phyloP scores from a whole-genome alignment of 2,329 filamentous ascomycete species.

The Fusarium sp. region DNA sequence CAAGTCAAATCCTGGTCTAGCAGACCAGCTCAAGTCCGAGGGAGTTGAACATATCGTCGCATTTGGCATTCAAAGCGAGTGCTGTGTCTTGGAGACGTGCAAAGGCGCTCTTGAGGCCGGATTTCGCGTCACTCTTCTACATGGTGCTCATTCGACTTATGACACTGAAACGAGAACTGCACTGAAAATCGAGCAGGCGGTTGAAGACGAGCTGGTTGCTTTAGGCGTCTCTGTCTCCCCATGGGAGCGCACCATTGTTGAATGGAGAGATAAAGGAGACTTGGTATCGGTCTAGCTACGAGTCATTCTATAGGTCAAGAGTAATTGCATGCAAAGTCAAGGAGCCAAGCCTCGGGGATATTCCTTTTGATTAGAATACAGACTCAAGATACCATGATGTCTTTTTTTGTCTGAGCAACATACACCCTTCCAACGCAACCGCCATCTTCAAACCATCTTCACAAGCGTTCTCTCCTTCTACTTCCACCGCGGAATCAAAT shows the following conservation, averaged over 20 bases:
- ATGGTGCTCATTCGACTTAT: slow-evolving; percentile 34
- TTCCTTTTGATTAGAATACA: no score
- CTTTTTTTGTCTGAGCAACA: no score
- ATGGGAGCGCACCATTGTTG: slow-evolving; percentile 8
- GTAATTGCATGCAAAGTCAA: no score
- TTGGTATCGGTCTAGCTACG: not conserved
- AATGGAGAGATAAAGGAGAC: slow-evolving; percentile 3
- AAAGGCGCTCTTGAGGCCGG: slow-evolving; percentile 30
- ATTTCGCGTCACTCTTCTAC: slow-evolving; percentile 22
- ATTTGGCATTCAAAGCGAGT: slow-evolving; percentile 35
- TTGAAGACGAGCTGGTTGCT: slow-evolving; percentile 13
- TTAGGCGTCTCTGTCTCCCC: slow-evolving; percentile 8
- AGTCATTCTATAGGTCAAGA: no score
- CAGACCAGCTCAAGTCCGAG: slow-evolving; percentile 1
- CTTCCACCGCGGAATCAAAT: no score
- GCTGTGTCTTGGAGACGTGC: slow-evolving; percentile 29
- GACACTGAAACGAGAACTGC: slow-evolving; percentile 6
- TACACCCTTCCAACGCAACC: no score
- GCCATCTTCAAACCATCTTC: no score
- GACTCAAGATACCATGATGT: no score
- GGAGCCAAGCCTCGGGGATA: no score
- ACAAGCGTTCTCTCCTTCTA: no score
- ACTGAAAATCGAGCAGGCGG: slow-evolving; percentile 10
- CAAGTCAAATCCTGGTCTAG: slow-evolving; percentile 19
- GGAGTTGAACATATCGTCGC: slow-evolving; percentile 21